Base-by-base conservation (phyloP, 495 filamentous ascomycete species). In the Neurospora terricola region DNA sequence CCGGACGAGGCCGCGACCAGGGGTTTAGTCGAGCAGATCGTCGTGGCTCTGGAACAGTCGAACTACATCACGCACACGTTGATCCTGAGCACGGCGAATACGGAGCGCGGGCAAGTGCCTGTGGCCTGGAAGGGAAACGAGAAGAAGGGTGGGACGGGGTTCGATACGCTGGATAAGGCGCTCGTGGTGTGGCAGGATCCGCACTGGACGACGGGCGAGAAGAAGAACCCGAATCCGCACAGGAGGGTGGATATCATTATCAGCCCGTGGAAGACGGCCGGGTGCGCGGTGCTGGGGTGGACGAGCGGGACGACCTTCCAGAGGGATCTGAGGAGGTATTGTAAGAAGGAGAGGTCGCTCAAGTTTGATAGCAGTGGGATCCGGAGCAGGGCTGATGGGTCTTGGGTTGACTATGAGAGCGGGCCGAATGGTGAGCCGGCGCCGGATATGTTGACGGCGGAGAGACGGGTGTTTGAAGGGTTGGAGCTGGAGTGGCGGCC, bases 341-440 rank as follows among this genome's bases (percentile, higher is more conserved):
- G 90, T 69, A 97, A 94, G 82, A 87, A 90, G 71, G 85, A 85
- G 62, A 88, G 87, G 74, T 82, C 83, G 11, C 91, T 92, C 87
- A 97, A 94, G 81, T 98, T 99, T 79, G 93, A 97, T 78, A 94
- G 91, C 39, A 96, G 92, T 77, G 96, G 96, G 0, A 86, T 98
- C 3, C 85, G 94, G 70, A 90, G 88, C 78, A 83, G 90, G 30
- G 79, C 68, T 27, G 88, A 89, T 62, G 92, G 92, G 7, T 82
- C 84, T 18, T 88, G 90, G 81, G 86, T 96, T 0, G 90, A 93
- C 73, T 74, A 88, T 54, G 85, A 87, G 80, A 80, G 84, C 62
- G 84, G 83, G 10, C 75, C 72, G 1, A 73, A 82, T 11, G 82
- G 83, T 69, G 76, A 76, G 70, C 83, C 75, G 75, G 86, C 75